These are phyloP conservation scores for Hymenoscyphus infarciens DNA, from an alignment of 2,329 filamentous ascomycete genomes.

Conservation along the genomic window DNA sequence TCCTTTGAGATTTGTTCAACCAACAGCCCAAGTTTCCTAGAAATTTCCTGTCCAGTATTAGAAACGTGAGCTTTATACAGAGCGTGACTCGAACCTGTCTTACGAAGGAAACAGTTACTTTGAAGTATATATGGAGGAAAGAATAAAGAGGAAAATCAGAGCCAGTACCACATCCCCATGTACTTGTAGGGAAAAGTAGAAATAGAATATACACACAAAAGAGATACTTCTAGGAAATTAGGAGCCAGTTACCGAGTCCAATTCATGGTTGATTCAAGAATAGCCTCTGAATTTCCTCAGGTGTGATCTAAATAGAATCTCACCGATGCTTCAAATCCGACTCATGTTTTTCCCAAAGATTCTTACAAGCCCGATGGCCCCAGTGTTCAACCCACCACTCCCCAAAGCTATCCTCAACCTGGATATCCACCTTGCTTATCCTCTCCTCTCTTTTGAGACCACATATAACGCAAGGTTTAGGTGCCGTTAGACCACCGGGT, in stretches of 20 bases:
- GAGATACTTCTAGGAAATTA: not conserved
- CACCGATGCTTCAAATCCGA: conserved; percentile 64
- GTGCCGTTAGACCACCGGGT: conserved; percentile 70
- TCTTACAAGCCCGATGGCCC: conserved; percentile 74
- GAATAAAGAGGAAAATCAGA: too few relatives aligned
- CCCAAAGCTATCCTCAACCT: conserved; percentile 84
- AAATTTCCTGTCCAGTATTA: too few relatives aligned
- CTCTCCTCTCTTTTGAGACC: conserved; percentile 86
- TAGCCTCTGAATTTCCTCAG: not conserved
- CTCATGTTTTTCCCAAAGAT: conserved; percentile 82
- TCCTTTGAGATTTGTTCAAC: too few relatives aligned
- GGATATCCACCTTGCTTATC: conserved; percentile 64
- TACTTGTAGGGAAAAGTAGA: too few relatives aligned
- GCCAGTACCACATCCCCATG: too few relatives aligned
- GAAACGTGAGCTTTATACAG: too few relatives aligned
- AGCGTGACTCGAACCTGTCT: too few relatives aligned
- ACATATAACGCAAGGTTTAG: conserved; percentile 78
- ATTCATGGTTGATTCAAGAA: not conserved
- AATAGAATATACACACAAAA: not conserved
- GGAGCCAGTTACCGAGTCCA: not conserved
- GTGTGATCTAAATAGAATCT: not conserved
- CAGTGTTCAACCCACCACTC: conserved; percentile 96
- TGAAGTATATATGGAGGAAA: too few relatives aligned
- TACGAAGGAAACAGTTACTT: too few relatives aligned
- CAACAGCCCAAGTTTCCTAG: too few relatives aligned